A percentile compares a stretch with the other conserved stretches of the same genome.
These are phyloP conservation scores for Candida namnaoensis DNA, from an alignment of 805 yeast genomes.

Conservation along the genomic window DNA sequence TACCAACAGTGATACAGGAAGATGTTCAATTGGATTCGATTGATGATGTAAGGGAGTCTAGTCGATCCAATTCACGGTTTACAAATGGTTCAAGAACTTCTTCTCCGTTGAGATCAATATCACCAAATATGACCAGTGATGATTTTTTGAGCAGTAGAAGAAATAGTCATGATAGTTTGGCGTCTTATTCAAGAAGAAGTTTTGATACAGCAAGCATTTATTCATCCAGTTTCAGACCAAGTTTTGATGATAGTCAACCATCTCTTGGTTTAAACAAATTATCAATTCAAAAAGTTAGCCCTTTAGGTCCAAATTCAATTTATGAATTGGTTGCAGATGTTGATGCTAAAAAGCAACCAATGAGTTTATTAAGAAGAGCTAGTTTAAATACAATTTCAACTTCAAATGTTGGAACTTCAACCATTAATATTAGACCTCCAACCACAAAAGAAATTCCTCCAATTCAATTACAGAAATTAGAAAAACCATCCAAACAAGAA, in stretches of 20 bases:
- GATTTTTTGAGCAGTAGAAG: slow-evolving; percentile 21
- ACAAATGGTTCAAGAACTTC: no score
- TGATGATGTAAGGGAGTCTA: no score
- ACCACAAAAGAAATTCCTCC: slow-evolving; percentile 81
- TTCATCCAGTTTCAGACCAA: slow-evolving; percentile 19
- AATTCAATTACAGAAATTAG: slow-evolving; percentile 50
- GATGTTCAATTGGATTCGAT: background rate
- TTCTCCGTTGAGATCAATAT: slow-evolving; percentile 2
- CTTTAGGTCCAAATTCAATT: slow-evolving; percentile 68
- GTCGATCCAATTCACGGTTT: no score
- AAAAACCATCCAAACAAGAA: slow-evolving; percentile 31
- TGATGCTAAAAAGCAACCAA: slow-evolving; percentile 31
- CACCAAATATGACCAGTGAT: slow-evolving; percentile 20
- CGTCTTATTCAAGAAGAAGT: slow-evolving; percentile 17
- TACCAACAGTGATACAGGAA: background rate
- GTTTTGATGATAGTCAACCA: slow-evolving; percentile 26
- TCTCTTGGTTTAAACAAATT: slow-evolving; percentile 31
- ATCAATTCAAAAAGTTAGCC: slow-evolving; percentile 33
- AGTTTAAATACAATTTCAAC: slow-evolving; percentile 1
- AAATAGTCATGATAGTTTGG: slow-evolving; percentile 6
- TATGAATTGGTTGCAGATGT: slow-evolving; percentile 64
- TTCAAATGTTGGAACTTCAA: slow-evolving; percentile 23
- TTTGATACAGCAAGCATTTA: slow-evolving; percentile 21
- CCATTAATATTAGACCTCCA: slow-evolving; percentile 51
- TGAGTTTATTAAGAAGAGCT: slow-evolving; percentile 11